Evolutionary conservation across 306 rosid genomes (phyloP).

Genomic region (Carpinus viminea): DNA sequence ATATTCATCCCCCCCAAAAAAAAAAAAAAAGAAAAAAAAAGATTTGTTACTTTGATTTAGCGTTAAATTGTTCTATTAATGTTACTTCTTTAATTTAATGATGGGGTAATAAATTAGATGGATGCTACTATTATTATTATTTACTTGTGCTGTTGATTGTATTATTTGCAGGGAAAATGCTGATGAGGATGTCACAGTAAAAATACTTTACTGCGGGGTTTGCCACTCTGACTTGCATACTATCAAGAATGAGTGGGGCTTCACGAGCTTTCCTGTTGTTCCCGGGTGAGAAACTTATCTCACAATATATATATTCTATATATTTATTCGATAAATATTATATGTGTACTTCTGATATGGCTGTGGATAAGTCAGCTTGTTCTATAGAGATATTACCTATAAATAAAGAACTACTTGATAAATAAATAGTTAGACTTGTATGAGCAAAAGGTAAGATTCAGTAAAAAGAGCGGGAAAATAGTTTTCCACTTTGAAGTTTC

Average conservation of each 20-base stretch:
- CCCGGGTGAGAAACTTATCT: constrained; percentile 60
- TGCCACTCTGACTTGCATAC: constrained; percentile 89
- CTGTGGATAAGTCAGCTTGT: not conserved
- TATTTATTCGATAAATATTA: too few relatives aligned
- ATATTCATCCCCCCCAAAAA: too few relatives aligned
- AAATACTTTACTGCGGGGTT: constrained; percentile 80
- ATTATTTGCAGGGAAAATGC: constrained; percentile 65
- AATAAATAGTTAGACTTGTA: not conserved
- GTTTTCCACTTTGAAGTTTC: not conserved
- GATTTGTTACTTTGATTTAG: not conserved
- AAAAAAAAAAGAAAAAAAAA: too few relatives aligned
- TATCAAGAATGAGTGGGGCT: constrained; percentile 80
- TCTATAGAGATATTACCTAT: not conserved
- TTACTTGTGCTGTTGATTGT: not conserved
- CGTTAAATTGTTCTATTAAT: not conserved
- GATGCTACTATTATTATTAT: not conserved
- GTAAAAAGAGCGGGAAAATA: not conserved
- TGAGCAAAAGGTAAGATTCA: not conserved
- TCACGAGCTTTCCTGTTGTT: constrained; percentile 74
- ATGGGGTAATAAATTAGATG: not conserved
- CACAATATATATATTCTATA: not conserved
- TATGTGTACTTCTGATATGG: too few relatives aligned
- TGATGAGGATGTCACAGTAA: constrained; percentile 65
- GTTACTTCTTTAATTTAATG: not conserved
- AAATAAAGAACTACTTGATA: not conserved